Evolutionary conservation across 495 filamentous ascomycete genomes (phyloP), one percentile per base, ranked within the genome.

Genomic region (Wilcoxina mikolae): DNA sequence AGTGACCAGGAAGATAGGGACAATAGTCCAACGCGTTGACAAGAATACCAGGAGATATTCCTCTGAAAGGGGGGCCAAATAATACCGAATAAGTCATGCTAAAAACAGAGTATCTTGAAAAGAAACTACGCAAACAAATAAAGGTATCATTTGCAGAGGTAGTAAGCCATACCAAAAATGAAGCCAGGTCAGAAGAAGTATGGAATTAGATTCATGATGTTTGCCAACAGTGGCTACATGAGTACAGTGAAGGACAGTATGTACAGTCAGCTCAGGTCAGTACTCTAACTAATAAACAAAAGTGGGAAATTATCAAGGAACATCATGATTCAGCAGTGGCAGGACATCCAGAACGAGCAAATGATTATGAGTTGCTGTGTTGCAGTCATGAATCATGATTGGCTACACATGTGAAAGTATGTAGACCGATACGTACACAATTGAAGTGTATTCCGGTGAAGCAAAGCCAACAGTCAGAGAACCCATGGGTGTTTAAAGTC

Each of bases 401-500:
- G 46, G 53, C 52, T 45, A 5, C 5, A 15, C 9, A 56, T 52
- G 45, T 2, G 22, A 2, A 9, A 51, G n/a, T 15, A 42, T 9
- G 27, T 35, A 0, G 24, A 46, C 0, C 27, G 27, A 1, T 58
- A 29, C 24, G 25, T 56, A 0, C 2, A 27, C 0, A 61, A 58
- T 23, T 56, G 55, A 17, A n/a, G 31, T 18, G 56, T 49, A 3
- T 65, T 44, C 44, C 29, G 20, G 41, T 11, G 10, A 22, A 9
- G 31, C 4, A 46, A 62, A n/a, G 17, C 42, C 23, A 10, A 31
- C 5, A 5, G 38, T 23, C 29, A 48, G 27, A 18, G 9, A 31
- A 28, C 33, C 4, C 31, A 53, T 4, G 66, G 64, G n/a, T 18
- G 62, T 0, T 45, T 69, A 0, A 23, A 41, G 3, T 59, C 59